Conservation (phyloP, 129 eudicot genomes). For the Smallanthus sonchifolius region DNA sequence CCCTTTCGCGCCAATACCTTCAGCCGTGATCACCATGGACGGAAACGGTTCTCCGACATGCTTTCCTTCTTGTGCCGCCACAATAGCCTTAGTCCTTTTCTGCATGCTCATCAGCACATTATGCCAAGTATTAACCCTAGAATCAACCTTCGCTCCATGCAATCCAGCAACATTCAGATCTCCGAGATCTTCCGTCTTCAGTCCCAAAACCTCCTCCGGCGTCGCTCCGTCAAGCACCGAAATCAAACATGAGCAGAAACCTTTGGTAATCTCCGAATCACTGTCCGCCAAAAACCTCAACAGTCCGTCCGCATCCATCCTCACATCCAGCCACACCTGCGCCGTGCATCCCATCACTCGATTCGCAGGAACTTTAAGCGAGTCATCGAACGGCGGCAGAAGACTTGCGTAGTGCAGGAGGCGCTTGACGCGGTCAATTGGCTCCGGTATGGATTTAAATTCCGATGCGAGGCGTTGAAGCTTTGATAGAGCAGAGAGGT, state of each 20-base stretch:
- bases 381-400: constrained; percentile 34
- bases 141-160: constrained; percentile 35
- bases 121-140: constrained; percentile 88
- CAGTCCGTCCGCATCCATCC: constrained; percentile 38
- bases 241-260: constrained; percentile 72
- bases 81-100: constrained; percentile 75
- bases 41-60: constrained; percentile 61
- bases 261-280: constrained; percentile 82
- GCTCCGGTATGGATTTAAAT: constrained; percentile 43
- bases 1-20: constrained; percentile 74
- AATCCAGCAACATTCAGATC: constrained; percentile 52
- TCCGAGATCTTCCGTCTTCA: constrained; percentile 69
- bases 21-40: constrained; percentile 62
- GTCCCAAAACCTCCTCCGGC: constrained; percentile 75
- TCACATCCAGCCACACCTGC: constrained; percentile 78
- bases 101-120: constrained; percentile 95
- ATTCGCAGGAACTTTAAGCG: constrained; percentile 35
- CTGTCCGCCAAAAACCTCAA: constrained; percentile 73
- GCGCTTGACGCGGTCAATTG: constrained; percentile 66
- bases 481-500: constrained; percentile 27
- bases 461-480: constrained; percentile 49
- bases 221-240: constrained; percentile 71
- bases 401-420: constrained; percentile 45
- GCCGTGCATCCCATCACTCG: constrained; percentile 97
- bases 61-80: constrained; percentile 68